A percentile compares a stretch with the other conserved stretches of the same genome.
phyloP scores from a whole-genome alignment of 257 asterid genomes.

The Solanum verrucosum region DNA sequence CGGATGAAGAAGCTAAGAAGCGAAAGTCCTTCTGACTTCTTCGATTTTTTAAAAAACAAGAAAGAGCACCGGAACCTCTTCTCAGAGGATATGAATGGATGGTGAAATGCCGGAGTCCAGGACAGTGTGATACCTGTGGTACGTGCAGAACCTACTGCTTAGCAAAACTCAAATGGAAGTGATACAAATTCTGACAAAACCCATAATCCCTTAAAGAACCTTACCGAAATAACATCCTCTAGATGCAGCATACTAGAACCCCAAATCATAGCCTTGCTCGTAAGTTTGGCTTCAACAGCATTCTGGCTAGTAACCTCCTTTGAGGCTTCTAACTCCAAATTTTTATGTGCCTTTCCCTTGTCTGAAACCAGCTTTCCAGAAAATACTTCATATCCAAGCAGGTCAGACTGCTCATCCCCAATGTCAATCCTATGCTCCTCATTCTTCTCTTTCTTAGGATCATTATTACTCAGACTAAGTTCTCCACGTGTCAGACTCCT shows the following conservation, averaged over 20 bases:
- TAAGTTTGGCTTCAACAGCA: constrained; percentile 74
- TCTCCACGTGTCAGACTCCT: constrained; percentile 34
- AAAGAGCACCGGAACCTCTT: constrained; percentile 48
- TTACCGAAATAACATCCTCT: constrained; percentile 82
- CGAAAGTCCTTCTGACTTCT: constrained; percentile 74
- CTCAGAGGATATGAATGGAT: constrained; percentile 80
- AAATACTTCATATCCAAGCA: constrained; percentile 77
- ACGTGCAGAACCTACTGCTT: background rate
- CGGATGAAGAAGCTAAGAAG: constrained; percentile 73
- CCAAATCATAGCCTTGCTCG: constrained; percentile 91
- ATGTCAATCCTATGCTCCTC: constrained; percentile 80
- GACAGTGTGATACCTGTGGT: constrained; percentile 82
- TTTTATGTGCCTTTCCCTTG: constrained; percentile 44
- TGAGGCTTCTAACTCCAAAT: constrained; percentile 35
- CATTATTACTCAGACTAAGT: constrained; percentile 28
- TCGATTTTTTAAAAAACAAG: constrained; percentile 45
- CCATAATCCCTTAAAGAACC: constrained; percentile 7
- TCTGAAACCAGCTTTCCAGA: constrained; percentile 66
- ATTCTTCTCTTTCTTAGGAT: constrained; percentile 36
- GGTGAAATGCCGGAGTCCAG: constrained; percentile 82
- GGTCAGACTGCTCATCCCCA: constrained; percentile 86
- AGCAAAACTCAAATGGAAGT: constrained; percentile 1
- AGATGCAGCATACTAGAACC: constrained; percentile 56
- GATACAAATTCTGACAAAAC: background rate
- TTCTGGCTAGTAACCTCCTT: constrained; percentile 37